A percentile compares a stretch with the other conserved stretches of the same genome.
phyloP scores from a whole-genome alignment of 164 flowering plant genomes.

The Vitis rotundifolia region DNA sequence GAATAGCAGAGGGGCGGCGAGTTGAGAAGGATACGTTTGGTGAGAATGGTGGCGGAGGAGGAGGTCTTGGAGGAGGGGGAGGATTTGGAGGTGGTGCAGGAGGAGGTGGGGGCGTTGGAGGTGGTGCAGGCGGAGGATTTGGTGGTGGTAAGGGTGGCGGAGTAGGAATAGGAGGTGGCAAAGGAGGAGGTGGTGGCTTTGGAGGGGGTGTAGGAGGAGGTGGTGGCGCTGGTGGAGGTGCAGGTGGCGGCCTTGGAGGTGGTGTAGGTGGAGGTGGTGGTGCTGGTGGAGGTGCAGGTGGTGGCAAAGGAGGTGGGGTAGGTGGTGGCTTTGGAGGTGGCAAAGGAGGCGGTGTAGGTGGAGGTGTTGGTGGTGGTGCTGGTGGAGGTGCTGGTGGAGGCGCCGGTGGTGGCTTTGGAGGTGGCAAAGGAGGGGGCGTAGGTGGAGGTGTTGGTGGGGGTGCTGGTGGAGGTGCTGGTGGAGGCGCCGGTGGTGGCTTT shows the following conservation, averaged over 20 bases:
- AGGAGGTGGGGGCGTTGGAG: constrained; percentile 6
- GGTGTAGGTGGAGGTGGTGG: constrained; percentile 18
- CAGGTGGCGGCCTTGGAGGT: constrained; percentile 22
- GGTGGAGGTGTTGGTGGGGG: constrained; percentile 15
- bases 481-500: constrained; percentile 11
- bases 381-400: constrained; percentile 13
- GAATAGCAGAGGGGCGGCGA: constrained; percentile 17
- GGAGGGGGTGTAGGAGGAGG: constrained; percentile 24
- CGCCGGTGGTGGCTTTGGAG: constrained; percentile 17
- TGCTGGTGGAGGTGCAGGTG: constrained; percentile 18
- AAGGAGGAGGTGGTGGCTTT: constrained; percentile 9
- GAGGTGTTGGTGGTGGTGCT: constrained; percentile 18
- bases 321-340: constrained; percentile 18
- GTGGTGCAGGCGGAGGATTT: constrained; percentile 3
- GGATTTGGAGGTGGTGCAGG: constrained; percentile 12
- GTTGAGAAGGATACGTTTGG: constrained; percentile 2
- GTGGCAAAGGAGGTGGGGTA: constrained; percentile 8
- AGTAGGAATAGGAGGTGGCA: constrained; percentile 5
- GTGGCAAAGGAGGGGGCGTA: constrained; percentile 16
- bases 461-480: constrained; percentile 16
- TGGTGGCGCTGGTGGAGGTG: neutral
- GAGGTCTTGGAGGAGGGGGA: constrained; percentile 2
- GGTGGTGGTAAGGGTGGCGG: constrained; percentile 4
- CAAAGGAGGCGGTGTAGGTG: constrained; percentile 12
- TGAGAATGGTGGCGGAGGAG: neutral